Conservation (phyloP, 2,329 filamentous ascomycete genomes). For the Claviceps sp. region DNA sequence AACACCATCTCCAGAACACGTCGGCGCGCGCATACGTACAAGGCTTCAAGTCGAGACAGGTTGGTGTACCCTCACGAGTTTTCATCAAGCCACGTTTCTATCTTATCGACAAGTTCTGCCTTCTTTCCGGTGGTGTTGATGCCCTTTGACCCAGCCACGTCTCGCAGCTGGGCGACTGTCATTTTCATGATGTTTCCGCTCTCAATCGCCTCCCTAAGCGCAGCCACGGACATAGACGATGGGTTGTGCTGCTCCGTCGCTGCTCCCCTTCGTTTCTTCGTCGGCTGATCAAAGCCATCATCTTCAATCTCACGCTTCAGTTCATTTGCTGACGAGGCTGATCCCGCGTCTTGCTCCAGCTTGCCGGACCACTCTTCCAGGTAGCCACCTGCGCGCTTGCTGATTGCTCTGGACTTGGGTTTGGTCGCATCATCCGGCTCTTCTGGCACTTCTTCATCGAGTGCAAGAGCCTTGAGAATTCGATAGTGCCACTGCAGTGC, state of each 20-base stretch:
- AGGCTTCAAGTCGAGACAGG: neutral
- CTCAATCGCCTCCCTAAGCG: slow-evolving; percentile 32
- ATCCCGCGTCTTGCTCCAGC: slow-evolving; percentile 42
- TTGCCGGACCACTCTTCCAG: slow-evolving; percentile 63
- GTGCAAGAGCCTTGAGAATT: slow-evolving; percentile 78
- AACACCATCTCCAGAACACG: neutral
- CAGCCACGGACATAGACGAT: slow-evolving; percentile 27
- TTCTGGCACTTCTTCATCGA: slow-evolving; percentile 82
- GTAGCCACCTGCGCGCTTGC: slow-evolving; percentile 72
- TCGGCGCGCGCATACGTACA: neutral
- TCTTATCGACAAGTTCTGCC: slow-evolving; percentile 38
- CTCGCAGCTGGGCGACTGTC: slow-evolving; percentile 39
- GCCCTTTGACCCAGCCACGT: slow-evolving; percentile 32
- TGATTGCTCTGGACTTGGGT: slow-evolving; percentile 75
- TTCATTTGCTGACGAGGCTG: slow-evolving; percentile 24
- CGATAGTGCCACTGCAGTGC: slow-evolving; percentile 94
- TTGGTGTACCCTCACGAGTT: slow-evolving; percentile 14
- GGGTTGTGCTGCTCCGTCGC: slow-evolving; percentile 20
- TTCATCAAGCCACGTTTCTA: slow-evolving; percentile 43
- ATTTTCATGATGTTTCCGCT: slow-evolving; percentile 37
- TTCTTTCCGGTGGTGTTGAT: slow-evolving; percentile 38
- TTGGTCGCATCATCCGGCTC: slow-evolving; percentile 62
- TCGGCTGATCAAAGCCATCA: slow-evolving; percentile 24
- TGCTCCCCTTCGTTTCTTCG: slow-evolving; percentile 30
- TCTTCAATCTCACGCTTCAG: slow-evolving; percentile 41